Base-by-base conservation (phyloP, 1,139 yeast species). In the Blastobotrys elegans region DNA sequence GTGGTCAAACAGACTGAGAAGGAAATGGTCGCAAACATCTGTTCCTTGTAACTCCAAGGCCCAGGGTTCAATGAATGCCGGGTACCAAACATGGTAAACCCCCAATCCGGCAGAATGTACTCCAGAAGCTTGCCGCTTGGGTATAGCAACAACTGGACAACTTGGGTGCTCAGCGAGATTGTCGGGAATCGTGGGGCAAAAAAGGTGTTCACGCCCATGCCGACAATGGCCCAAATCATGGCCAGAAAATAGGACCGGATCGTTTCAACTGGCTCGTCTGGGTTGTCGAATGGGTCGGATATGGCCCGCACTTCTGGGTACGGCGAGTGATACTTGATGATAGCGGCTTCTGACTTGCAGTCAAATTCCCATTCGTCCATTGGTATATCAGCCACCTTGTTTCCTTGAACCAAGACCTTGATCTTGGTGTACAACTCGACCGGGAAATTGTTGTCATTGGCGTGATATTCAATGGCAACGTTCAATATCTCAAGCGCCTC, bases 41-140 rank as follows among this genome's bases (percentile, higher is more conserved):
- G 88, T 60, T 84, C 92, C 63, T 84, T 84, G 58, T 69, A 74
- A 32, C 74, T 69, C 84, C 87, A 84, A 6, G 81, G 80, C 5
- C 83, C 83, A 1, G 82, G 81, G 63, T 82, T 74, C 57, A 79
- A 57, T 45, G 76, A 63, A 58, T 65, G 51, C 48, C 69, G 67
- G 48, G 55, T 60, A 38, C 71, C 75, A 54, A 64, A 65, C 53
- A 62, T 62, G 38, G 59, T 70, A 59, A 78, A 60, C 16, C 72
- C 74, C 72, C 73, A 69, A 48, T 73, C 72, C 11, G 87, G 87
- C 14, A 81, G 52, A 32, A 64, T 48, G 18, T 49, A 48, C 27
- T 53, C 56, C 16, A 44, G 29, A 16, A 68, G 50, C 45, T 62
- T 62, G 44, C 87, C 88, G 55, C 75, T 68, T 11, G 84, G 83